These are phyloP conservation scores for Rhododendron mucronatum DNA, from an alignment of 148 eudicot species.

Conservation along the genomic window DNA sequence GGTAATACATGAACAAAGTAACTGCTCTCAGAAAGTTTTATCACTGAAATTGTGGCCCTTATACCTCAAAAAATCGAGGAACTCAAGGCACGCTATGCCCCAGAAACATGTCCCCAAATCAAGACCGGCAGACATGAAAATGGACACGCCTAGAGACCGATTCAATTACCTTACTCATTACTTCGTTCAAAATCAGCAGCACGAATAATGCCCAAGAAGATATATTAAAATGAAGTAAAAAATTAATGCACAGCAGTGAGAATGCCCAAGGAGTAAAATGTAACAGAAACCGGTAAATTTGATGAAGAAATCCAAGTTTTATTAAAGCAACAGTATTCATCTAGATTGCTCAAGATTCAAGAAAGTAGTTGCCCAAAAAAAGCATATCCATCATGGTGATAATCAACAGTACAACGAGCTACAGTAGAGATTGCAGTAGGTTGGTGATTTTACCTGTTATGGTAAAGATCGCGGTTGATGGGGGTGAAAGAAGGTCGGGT, in stretches of 20 bases:
- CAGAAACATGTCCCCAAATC: background rate
- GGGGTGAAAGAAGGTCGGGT: conserved; percentile 36
- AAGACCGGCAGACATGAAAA: background rate
- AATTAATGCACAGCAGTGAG: background rate
- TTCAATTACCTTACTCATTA: background rate
- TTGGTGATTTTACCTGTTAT: conserved; percentile 48
- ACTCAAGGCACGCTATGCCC: background rate
- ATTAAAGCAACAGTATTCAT: background rate
- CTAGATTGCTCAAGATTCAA: background rate
- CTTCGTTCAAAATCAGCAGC: background rate
- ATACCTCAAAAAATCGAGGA: background rate
- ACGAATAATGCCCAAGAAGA: background rate
- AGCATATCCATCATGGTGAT: background rate
- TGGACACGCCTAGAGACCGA: background rate
- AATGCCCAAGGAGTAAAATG: background rate
- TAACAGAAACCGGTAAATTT: background rate
- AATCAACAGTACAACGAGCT: background rate
- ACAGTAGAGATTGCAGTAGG: background rate
- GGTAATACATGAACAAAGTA: background rate
- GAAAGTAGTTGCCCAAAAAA: background rate
- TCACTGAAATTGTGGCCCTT: background rate
- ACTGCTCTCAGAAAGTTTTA: background rate
- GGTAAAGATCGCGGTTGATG: conserved; percentile 90
- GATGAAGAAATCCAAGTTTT: background rate
- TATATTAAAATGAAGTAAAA: background rate